phyloP scores from a whole-genome alignment of 2,329 filamentous ascomycete species.

The Talaromyces amestolkiae region DNA sequence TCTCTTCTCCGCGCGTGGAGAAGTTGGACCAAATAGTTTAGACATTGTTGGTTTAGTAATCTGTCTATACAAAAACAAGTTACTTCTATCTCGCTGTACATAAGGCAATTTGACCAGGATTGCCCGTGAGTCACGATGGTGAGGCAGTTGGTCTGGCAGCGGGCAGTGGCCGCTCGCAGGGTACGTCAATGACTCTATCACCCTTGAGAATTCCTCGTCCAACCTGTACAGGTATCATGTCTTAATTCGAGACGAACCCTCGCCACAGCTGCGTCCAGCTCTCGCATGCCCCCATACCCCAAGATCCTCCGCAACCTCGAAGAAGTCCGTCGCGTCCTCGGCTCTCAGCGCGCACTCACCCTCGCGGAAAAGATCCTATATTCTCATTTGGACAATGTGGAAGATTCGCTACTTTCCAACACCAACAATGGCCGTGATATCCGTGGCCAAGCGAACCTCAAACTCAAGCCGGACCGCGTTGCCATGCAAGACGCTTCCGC shows the following conservation, averaged over 20 bases:
- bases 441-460: constrained; percentile 85
- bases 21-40: background rate
- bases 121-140: constrained; percentile 30
- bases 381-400: constrained; percentile 84
- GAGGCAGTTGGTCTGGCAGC: constrained; percentile 41
- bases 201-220: background rate
- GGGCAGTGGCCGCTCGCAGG: constrained; percentile 38
- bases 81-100: background rate
- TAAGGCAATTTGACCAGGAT: background rate
- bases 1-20: constrained; percentile 7
- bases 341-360: constrained; percentile 64
- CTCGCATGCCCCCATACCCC: constrained; percentile 73
- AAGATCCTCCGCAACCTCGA: constrained; percentile 75
- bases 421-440: constrained; percentile 83
- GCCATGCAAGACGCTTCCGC: constrained; percentile 99
- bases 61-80: background rate
- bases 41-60: background rate
- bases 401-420: constrained; percentile 78
- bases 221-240: background rate
- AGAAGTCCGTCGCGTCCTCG: constrained; percentile 72
- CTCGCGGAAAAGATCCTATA: constrained; percentile 98
- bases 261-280: constrained; percentile 42
- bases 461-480: constrained; percentile 94
- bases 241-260: constrained; percentile 32
- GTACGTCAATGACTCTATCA: constrained; percentile 25